Base-by-base conservation (phyloP, 1,284 basidiomycete genomes). In the Microbotryomycetes sp. region DNA sequence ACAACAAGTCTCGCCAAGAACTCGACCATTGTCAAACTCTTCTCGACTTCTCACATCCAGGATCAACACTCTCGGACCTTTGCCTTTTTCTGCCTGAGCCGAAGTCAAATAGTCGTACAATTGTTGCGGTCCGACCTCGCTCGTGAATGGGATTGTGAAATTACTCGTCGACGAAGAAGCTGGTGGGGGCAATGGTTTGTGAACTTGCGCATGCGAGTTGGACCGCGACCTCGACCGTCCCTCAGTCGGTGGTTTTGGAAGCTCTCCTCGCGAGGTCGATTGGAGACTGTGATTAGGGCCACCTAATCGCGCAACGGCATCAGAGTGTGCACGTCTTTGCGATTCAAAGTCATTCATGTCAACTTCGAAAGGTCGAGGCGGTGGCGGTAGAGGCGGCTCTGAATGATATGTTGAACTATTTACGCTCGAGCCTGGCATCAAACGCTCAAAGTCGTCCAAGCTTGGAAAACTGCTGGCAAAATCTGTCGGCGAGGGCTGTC, bases 31-130 rank as follows among this genome's bases (percentile, higher is more conserved):
- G 65, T 89, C 83, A 70, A 87, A 93, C 62, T 89, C 86, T 4
- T 83, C 83, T 46, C 90, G 80, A 9, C 83, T 81, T 25, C 93
- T 83, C 7, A 94, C 82, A 74, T 97, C 93, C 26, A 97, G 79
- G 16, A 97, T 73, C 5, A 97, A 78, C 6, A 92, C 63, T 2
- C 67, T 45, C 6, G 69, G 68, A 0, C 61, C 65, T 9, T 51
- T 45, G 0, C 65, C 61, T 14, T 49, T 42, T 19, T 62, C 81
- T 55, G 85, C 84, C 66, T 85, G 78, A 22, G 82, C 78, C 2
- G 71, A 74, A 54, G 80, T 68, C 64, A 88, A 77, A 73, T 86
- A 90, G 1, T 79, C 77, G 54, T 81, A 77, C 31, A 94, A 75
- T 15, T 83, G 81, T 58, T 79, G 80, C 3, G 89, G 85, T 50